A percentile compares a stretch with the other conserved stretches of the same genome.
phyloP scores from a whole-genome alignment of 768 basidiomycete species.

The Lactarius evosmus region DNA sequence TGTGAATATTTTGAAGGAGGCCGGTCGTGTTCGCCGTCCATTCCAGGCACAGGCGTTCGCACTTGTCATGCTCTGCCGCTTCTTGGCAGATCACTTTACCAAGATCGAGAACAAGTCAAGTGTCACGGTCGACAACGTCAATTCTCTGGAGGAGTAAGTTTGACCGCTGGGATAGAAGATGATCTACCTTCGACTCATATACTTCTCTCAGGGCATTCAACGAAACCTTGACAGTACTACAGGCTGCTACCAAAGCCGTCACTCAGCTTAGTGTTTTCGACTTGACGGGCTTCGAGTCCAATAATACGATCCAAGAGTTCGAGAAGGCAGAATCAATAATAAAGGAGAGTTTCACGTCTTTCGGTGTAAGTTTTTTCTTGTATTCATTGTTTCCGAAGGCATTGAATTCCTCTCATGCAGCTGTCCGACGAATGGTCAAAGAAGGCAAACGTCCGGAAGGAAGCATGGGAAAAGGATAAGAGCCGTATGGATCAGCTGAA shows the following conservation, averaged over 20 bases:
- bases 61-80: slow-evolving; percentile 20
- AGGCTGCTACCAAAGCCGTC: slow-evolving; percentile 6
- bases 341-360: background rate
- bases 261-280: background rate
- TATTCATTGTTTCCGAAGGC: background rate
- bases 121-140: slow-evolving; percentile 1
- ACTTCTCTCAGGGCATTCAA: slow-evolving; percentile 5
- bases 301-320: background rate
- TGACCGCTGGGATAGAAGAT: no score
- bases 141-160: slow-evolving; percentile 22
- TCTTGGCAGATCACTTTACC: slow-evolving; percentile 16
- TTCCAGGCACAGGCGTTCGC: slow-evolving; percentile 25
- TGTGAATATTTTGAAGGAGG: slow-evolving; percentile 18
- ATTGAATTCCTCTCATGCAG: background rate
- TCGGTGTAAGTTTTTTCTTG: background rate
- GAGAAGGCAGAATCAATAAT: background rate
- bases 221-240: slow-evolving; percentile 1
- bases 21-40: slow-evolving; percentile 18
- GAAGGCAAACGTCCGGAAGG: background rate
- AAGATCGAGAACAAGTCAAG: background rate
- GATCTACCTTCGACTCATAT: background rate
- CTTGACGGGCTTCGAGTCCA: background rate
- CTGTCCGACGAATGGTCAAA: background rate
- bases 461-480: slow-evolving; percentile 12
- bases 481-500: slow-evolving; percentile 11